Evolutionary conservation across 805 yeast genomes (phyloP), one percentile per base, ranked within the genome.

Genomic region (Priceomyces melissophilus): DNA sequence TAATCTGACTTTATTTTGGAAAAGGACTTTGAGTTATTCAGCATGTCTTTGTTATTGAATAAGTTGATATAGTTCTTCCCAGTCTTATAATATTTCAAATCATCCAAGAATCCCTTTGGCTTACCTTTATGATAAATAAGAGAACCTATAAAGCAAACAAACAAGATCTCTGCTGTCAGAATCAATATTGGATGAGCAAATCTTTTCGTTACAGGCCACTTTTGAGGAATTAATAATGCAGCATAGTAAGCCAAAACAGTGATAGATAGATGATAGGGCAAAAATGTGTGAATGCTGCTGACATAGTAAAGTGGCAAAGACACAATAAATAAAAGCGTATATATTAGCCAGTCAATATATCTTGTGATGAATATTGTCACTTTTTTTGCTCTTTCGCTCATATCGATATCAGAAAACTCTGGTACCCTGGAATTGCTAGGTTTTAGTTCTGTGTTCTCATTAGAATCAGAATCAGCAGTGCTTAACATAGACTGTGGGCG

Each of bases 141-240:
- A 3, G 81, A 73, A 11, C 83, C 75, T 8, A 86, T 71, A 55
- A 76, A 82, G 50, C 79, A 81, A 10, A 80, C 68, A 20, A 86
- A 65, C 52, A 84, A 68, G n/a, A 83, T 75, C n/a, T 75, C 50
- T 1, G 76, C 80, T 4, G 87, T 83, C 46, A 82, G 77, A 25
- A 83, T 67, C 37, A 86, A 63, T 27, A 86, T 84, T 0, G 95
- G 95, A 54, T 86, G 93, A 11, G 84, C 69, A 67, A 74, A 55
- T 62, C 72, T 54, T 70, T 73, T 62, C 52, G 75, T 43, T 52
- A 67, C 16, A 65, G 77, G 51, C 80, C 58, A 67, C 30, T 52
- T 58, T 38, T 58, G 55, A 3, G 82, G 72, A 14, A 76, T 65
- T 15, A 72, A 60, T 29, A 76, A 53, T 28, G 82, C 77, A 9